Percentiles rank a stretch among this genome's conserved stretches.
Conservation (phyloP, 2,329 filamentous ascomycete species). For the Fonsecaea pugnacius region DNA sequence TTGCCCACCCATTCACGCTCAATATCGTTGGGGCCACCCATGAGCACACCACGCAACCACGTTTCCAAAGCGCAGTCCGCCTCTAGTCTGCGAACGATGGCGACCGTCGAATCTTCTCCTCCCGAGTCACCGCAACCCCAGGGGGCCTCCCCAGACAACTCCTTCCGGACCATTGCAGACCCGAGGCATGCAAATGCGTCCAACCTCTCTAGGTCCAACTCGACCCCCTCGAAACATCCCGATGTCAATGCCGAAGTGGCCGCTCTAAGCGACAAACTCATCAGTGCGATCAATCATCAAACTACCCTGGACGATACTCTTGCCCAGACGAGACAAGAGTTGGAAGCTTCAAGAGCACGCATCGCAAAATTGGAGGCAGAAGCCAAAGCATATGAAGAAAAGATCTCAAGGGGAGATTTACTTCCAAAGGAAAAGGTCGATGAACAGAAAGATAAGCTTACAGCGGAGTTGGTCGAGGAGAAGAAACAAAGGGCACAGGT, state of each 20-base stretch:
- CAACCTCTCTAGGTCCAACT: constrained; percentile 45
- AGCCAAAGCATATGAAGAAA: constrained; percentile 69
- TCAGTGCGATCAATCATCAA: constrained; percentile 96
- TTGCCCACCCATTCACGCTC: constrained; percentile 30
- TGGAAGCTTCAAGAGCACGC: constrained; percentile 72
- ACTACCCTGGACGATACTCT: constrained; percentile 88
- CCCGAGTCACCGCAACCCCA: constrained; percentile 40
- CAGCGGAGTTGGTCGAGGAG: constrained; percentile 67
- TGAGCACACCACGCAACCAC: constrained; percentile 25
- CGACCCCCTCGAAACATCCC: constrained; percentile 54
- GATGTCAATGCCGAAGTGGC: constrained; percentile 78
- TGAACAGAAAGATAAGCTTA: constrained; percentile 66
- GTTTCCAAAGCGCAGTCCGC: constrained; percentile 53
- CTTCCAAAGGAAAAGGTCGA: constrained; percentile 77
- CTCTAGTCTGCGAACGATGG: constrained; percentile 47
- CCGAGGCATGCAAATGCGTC: constrained; percentile 45
- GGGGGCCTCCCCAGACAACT: constrained; percentile 41
- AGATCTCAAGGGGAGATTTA: constrained; percentile 74
- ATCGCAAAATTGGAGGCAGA: constrained; percentile 71
- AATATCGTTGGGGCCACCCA: constrained; percentile 32
- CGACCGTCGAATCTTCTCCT: constrained; percentile 39
- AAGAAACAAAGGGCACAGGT: constrained; percentile 65
- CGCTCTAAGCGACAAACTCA: constrained; percentile 88
- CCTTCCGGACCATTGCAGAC: constrained; percentile 54
- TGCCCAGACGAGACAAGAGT: constrained; percentile 78